Conservation (phyloP, 805 yeast genomes). For the Candida hispaniensis region DNA sequence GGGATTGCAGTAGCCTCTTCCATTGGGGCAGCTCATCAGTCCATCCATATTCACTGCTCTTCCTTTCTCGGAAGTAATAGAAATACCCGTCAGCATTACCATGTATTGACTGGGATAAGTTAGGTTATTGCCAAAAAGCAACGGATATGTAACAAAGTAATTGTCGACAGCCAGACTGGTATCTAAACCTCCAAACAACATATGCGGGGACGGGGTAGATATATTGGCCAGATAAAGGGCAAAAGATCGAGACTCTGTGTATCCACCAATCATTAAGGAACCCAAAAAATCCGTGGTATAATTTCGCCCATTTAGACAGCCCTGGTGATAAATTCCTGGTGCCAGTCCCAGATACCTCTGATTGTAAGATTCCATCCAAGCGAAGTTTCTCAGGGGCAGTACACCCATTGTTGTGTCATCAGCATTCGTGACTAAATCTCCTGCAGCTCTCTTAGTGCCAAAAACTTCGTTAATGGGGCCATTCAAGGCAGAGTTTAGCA, state of each 20-base stretch:
- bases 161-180: slow-evolving; percentile 8
- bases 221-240: slow-evolving; percentile 9
- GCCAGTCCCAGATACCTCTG: slow-evolving; percentile 14
- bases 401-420: no score
- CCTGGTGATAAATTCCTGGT: slow-evolving; percentile 3
- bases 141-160: slow-evolving; percentile 10
- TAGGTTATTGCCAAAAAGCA: slow-evolving; percentile 11
- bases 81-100: slow-evolving; percentile 8
- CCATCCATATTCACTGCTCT: slow-evolving; percentile 3
- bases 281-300: slow-evolving; percentile 7
- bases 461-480: no score
- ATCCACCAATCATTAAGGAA: slow-evolving; percentile 1
- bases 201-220: slow-evolving; percentile 11
- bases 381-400: no score
- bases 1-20: slow-evolving; percentile 16
- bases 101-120: slow-evolving; percentile 12
- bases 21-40: slow-evolving; percentile 1
- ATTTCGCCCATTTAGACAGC: neutral
- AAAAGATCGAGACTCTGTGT: slow-evolving; percentile 11
- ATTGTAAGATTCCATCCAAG: no score
- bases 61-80: slow-evolving; percentile 6
- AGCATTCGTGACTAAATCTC: no score
- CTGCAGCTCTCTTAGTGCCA: no score
- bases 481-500: no score
- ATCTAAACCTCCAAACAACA: slow-evolving; percentile 14